phyloP scores from a whole-genome alignment of 108 stramenopile genomes.

The Stephanodiscus triporus region DNA sequence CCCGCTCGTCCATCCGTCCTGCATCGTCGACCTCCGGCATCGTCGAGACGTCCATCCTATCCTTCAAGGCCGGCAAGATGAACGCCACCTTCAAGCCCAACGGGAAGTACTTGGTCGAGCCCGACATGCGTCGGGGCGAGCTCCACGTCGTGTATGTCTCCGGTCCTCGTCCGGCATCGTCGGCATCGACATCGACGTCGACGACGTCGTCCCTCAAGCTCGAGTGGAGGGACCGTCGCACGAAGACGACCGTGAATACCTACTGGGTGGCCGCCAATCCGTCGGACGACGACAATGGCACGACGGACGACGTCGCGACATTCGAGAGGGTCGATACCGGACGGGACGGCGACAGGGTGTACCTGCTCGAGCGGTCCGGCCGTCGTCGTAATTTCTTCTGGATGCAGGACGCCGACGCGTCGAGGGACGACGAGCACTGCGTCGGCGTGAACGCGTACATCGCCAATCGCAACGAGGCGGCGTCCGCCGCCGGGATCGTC shows the following conservation, averaged over 20 bases:
- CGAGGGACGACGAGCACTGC: conserved; percentile 63
- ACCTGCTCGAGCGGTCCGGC: conserved; percentile 40
- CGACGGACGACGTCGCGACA: conserved; percentile 37
- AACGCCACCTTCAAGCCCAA: conserved; percentile 52
- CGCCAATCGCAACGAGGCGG: conserved; percentile 49
- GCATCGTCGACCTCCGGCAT: conserved; percentile 8
- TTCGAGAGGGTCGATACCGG: conserved; percentile 60
- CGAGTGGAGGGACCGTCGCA: conserved; percentile 84
- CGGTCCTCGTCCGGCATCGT: conserved; percentile 1
- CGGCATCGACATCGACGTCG: background rate
- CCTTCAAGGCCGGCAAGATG: conserved; percentile 82
- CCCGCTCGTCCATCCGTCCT: conserved; percentile 9
- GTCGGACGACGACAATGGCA: too few species aligned
- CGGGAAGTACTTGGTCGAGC: conserved; percentile 64
- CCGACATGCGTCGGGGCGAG: conserved; percentile 75
- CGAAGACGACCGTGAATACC: conserved; percentile 60
- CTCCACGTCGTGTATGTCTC: conserved; percentile 61
- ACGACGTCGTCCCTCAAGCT: conserved; percentile 38
- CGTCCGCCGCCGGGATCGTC: conserved; percentile 25
- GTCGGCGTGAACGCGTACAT: conserved; percentile 73
- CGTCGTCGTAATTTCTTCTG: conserved; percentile 54
- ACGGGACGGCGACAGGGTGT: conserved; percentile 56
- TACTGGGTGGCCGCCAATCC: too few species aligned
- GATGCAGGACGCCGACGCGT: conserved; percentile 73
- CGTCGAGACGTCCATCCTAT: conserved; percentile 48